These are phyloP conservation scores for Xylaria sp. DNA, from an alignment of 2,329 filamentous ascomycete genomes.

Conservation along the genomic window DNA sequence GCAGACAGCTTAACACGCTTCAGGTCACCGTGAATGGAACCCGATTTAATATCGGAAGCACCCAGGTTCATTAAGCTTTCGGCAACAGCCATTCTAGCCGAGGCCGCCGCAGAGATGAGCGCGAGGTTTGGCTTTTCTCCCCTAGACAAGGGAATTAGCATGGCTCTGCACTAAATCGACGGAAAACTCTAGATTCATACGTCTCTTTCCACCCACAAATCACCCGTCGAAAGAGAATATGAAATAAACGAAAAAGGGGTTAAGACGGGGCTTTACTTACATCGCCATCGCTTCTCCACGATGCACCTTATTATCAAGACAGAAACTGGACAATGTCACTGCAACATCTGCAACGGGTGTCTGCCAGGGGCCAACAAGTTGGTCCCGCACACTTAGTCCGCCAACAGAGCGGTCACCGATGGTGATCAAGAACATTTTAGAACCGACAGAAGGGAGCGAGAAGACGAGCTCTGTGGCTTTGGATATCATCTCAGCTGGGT, in stretches of 20 bases:
- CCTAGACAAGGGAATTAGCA: neutral
- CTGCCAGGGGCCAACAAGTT: slow-evolving; percentile 97
- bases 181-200: neutral
- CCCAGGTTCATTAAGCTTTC: slow-evolving; percentile 92
- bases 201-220: neutral
- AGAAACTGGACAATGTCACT: slow-evolving; percentile 83
- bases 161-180: neutral
- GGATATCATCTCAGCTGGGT: slow-evolving; percentile 42
- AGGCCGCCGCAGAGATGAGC: slow-evolving; percentile 84
- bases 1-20: slow-evolving; percentile 85
- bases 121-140: slow-evolving; percentile 59
- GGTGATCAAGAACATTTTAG: slow-evolving; percentile 95
- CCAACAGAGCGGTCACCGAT: slow-evolving; percentile 93
- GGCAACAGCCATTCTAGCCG: slow-evolving; percentile 92
- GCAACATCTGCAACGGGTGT: slow-evolving; percentile 91
- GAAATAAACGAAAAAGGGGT: neutral
- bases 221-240: neutral
- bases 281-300: slow-evolving; percentile 94
- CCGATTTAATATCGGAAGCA: slow-evolving; percentile 58
- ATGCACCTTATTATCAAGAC: slow-evolving; percentile 64
- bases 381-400: slow-evolving; percentile 84
- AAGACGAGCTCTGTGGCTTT: slow-evolving; percentile 82
- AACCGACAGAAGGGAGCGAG: slow-evolving; percentile 86
- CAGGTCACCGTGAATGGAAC: slow-evolving; percentile 63
- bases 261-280: slow-evolving; percentile 36